Evolutionary conservation across 768 basidiomycete genomes (phyloP).

Genomic region (Dentipellis fragilis): DNA sequence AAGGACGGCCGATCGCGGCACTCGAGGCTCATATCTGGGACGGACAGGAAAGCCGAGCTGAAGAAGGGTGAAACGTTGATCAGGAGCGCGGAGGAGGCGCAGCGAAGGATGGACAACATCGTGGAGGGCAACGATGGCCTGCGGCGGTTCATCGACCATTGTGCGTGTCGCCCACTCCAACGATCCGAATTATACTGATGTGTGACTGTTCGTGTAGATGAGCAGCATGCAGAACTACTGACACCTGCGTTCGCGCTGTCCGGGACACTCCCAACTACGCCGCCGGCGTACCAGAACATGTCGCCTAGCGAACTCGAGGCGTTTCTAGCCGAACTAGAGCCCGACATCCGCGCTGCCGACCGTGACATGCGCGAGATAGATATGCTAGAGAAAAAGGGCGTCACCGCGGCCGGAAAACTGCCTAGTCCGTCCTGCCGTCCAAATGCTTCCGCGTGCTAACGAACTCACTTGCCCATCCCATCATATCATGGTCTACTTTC

Average conservation of each 20-base stretch:
- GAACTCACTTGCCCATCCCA: too few species aligned
- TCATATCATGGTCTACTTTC: too few species aligned
- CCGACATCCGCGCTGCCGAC: slow-evolving; percentile 75
- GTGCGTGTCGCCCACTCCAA: slow-evolving; percentile 29
- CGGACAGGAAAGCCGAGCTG: slow-evolving; percentile 30
- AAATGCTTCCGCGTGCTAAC: background rate
- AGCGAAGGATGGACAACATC: slow-evolving; percentile 42
- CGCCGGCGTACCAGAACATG: slow-evolving; percentile 56
- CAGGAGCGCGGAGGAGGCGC: slow-evolving; percentile 50
- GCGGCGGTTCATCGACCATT: slow-evolving; percentile 64
- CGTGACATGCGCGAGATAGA: slow-evolving; percentile 75
- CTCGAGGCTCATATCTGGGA: slow-evolving; percentile 12
- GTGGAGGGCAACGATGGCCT: slow-evolving; percentile 65
- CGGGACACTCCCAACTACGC: slow-evolving; percentile 35
- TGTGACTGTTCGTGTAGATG: slow-evolving; percentile 35
- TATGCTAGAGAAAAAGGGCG: slow-evolving; percentile 56
- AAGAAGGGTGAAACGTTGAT: slow-evolving; percentile 47
- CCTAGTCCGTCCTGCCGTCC: slow-evolving; percentile 28
- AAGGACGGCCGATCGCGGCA: background rate
- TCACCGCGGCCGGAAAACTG: slow-evolving; percentile 63
- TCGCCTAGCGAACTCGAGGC: slow-evolving; percentile 59
- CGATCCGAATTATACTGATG: background rate
- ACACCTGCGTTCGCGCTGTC: slow-evolving; percentile 71
- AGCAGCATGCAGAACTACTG: slow-evolving; percentile 64
- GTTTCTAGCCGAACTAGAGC: slow-evolving; percentile 69